phyloP scores from a whole-genome alignment of 2,329 filamentous ascomycete species.

The Penicillium sp. region DNA sequence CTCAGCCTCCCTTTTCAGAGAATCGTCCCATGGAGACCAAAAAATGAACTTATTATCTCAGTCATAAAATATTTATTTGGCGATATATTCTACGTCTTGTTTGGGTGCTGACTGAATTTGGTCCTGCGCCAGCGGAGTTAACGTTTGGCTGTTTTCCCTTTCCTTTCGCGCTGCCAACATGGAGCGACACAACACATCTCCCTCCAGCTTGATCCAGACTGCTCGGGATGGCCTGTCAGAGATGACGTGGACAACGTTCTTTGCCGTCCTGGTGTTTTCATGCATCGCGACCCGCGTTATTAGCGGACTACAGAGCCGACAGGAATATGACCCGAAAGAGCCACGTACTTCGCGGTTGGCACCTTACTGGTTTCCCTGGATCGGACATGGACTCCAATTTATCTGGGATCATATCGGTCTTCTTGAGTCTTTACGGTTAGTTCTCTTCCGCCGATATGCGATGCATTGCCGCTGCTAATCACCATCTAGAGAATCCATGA shows the following conservation, averaged over 20 bases:
- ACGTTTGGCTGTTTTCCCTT: conserved; percentile 1
- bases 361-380: conserved; percentile 60
- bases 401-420: conserved; percentile 47
- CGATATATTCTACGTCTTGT: neutral
- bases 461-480: conserved; percentile 12
- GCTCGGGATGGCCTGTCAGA: conserved; percentile 20
- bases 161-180: conserved; percentile 10
- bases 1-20: neutral
- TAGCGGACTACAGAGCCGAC: conserved; percentile 36
- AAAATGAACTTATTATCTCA: neutral
- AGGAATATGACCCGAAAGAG: conserved; percentile 20
- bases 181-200: conserved; percentile 17
- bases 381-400: conserved; percentile 55
- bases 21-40: neutral
- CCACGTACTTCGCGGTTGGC: conserved; percentile 46
- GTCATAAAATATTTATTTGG: neutral
- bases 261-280: conserved; percentile 29
- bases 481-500: conserved; percentile 33
- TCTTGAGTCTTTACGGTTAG: conserved; percentile 44
- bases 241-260: conserved; percentile 26
- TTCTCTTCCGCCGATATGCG: neutral
- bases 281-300: conserved; percentile 41
- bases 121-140: neutral
- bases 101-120: neutral
- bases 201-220: conserved; percentile 17